These are phyloP conservation scores for Lyophyllum atratum DNA, from an alignment of 768 basidiomycete genomes.

Conservation along the genomic window DNA sequence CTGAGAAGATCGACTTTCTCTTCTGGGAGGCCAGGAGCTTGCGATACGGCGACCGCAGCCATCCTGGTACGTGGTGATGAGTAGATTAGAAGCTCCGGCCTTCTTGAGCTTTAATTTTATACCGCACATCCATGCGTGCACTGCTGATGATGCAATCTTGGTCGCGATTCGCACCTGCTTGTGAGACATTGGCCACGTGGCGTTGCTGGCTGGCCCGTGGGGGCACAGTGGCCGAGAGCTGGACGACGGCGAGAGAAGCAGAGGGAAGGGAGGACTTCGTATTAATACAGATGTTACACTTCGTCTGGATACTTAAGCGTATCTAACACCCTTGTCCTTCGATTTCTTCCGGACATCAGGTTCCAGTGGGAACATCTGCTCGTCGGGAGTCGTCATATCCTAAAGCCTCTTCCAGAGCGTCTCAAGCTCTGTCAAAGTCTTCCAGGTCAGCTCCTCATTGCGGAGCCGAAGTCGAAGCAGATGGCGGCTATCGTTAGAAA, in stretches of 20 bases:
- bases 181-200: neutral
- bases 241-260: neutral
- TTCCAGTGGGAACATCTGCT: slow-evolving; percentile 38
- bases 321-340: neutral
- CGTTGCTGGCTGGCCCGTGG: neutral
- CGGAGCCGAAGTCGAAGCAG: slow-evolving; percentile 40
- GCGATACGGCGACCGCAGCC: neutral
- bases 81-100: neutral
- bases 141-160: neutral
- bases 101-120: neutral
- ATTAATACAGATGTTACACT: neutral
- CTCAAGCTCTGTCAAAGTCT: slow-evolving; percentile 32
- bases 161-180: neutral
- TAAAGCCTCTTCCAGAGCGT: slow-evolving; percentile 37
- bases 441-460: slow-evolving; percentile 40
- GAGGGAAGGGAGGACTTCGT: neutral
- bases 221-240: too few species aligned
- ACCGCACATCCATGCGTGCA: neutral
- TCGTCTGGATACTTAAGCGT: neutral
- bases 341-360: slow-evolving; percentile 31
- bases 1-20: neutral
- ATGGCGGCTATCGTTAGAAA: slow-evolving; percentile 29
- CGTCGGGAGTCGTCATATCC: slow-evolving; percentile 30
- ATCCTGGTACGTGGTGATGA: neutral
- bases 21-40: neutral